Percentiles rank a stretch among this genome's conserved stretches.
Evolutionary conservation across 2,329 filamentous ascomycete species (phyloP).

Genomic region (Nothopassalora personata): DNA sequence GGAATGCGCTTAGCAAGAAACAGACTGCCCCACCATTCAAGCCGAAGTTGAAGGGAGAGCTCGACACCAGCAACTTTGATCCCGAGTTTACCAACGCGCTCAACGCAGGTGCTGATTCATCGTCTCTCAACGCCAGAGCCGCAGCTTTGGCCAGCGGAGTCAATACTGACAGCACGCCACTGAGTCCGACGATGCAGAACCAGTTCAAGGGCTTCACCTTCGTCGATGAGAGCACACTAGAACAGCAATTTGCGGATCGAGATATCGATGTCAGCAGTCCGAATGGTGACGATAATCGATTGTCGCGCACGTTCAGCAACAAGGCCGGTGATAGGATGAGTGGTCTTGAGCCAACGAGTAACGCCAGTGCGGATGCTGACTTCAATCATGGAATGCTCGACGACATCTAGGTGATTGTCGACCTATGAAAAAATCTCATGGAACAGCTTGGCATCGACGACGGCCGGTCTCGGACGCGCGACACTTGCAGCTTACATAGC

Average conservation of each 20-base stretch:
- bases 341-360: constrained; percentile 40
- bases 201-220: constrained; percentile 99
- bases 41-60: constrained; percentile 90
- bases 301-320: constrained; percentile 36
- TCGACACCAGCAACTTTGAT: constrained; percentile 96
- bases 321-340: constrained; percentile 47
- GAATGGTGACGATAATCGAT: constrained; percentile 29
- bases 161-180: constrained; percentile 80
- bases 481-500: neutral
- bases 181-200: constrained; percentile 92
- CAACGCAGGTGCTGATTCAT: constrained; percentile 69
- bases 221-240: constrained; percentile 93
- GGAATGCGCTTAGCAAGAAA: constrained; percentile 82
- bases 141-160: constrained; percentile 75
- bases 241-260: constrained; percentile 64
- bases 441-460: neutral
- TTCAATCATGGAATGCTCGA: constrained; percentile 44
- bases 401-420: constrained; percentile 24
- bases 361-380: constrained; percentile 37
- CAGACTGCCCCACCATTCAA: constrained; percentile 95
- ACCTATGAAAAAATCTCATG: too few species aligned
- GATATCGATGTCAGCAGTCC: constrained; percentile 38
- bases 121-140: constrained; percentile 85
- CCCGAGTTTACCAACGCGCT: constrained; percentile 96
- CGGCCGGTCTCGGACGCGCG: neutral